Percentiles rank a stretch among this genome's conserved stretches.
These are phyloP conservation scores for Phytophthora hibernalis DNA, from an alignment of 352 stramenopile genomes.

Conservation along the genomic window DNA sequence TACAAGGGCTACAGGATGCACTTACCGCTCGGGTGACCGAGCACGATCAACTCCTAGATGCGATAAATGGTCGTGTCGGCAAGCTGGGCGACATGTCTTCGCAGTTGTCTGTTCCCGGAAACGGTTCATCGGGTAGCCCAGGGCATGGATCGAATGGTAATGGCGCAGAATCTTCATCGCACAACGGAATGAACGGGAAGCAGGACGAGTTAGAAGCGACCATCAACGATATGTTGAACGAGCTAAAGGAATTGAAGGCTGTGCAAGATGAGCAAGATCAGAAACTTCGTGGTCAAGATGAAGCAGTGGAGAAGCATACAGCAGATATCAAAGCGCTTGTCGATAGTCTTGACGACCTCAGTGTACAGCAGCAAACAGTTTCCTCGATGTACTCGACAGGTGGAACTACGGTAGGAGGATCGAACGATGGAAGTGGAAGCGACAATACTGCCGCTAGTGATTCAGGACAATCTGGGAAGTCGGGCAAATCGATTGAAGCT, in stretches of 20 bases:
- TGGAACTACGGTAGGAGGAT: constrained; percentile 1
- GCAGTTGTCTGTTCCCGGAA: constrained; percentile 10
- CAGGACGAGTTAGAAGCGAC: constrained; percentile 20
- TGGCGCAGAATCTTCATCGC: not conserved
- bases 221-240: constrained; percentile 47
- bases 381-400: constrained; percentile 37
- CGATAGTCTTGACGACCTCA: constrained; percentile 61
- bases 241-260: constrained; percentile 55
- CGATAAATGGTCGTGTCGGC: constrained; percentile 40
- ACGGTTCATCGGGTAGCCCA: not conserved
- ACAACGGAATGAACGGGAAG: constrained; percentile 1
- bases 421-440: constrained; percentile 14
- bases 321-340: constrained; percentile 56
- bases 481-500: constrained; percentile 9
- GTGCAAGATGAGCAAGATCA: constrained; percentile 49
- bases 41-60: constrained; percentile 49
- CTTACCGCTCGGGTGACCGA: constrained; percentile 43
- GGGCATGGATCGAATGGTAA: constrained; percentile 11
- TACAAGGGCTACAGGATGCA: constrained; percentile 48
- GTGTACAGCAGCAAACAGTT: constrained; percentile 56
- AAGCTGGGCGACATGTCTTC: constrained; percentile 39
- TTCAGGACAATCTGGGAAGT: constrained; percentile 16
- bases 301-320: constrained; percentile 52
- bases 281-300: constrained; percentile 54
- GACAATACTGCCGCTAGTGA: constrained; percentile 11